Conservation (phyloP, 1,284 basidiomycete species). For the Irpex sp. region DNA sequence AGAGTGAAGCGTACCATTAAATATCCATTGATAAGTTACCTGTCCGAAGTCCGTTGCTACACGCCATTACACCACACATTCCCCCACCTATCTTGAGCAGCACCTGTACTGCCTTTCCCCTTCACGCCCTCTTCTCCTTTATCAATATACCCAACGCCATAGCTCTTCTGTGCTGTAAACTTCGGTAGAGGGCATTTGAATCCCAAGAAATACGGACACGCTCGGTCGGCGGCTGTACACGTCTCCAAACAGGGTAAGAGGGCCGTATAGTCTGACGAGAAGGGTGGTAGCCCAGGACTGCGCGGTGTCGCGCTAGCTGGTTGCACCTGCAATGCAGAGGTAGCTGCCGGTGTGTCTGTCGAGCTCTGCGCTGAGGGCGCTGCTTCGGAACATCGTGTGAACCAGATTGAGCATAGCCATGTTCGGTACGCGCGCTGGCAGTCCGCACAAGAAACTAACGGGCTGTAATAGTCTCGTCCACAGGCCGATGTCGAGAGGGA, state of each 20-base stretch:
- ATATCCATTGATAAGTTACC: neutral
- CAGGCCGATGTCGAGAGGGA: slow-evolving; percentile 72
- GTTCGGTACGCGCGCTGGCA: slow-evolving; percentile 73
- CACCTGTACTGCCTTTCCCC: slow-evolving; percentile 46
- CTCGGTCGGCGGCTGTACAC: slow-evolving; percentile 71
- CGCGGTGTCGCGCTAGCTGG: slow-evolving; percentile 36
- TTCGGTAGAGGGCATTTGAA: slow-evolving; percentile 66
- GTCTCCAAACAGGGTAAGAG: slow-evolving; percentile 77
- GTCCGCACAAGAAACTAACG: slow-evolving; percentile 71
- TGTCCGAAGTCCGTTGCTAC: neutral
- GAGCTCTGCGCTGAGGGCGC: slow-evolving; percentile 13
- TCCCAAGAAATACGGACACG: slow-evolving; percentile 70
- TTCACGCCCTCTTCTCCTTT: slow-evolving; percentile 43
- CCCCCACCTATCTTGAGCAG: slow-evolving; percentile 68
- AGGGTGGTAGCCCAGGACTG: slow-evolving; percentile 44
- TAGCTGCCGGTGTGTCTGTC: slow-evolving; percentile 17
- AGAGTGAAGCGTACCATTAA: neutral
- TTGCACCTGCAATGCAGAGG: slow-evolving; percentile 44
- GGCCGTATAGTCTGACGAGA: slow-evolving; percentile 46
- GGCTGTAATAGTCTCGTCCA: slow-evolving; percentile 79
- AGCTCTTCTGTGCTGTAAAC: slow-evolving; percentile 68
- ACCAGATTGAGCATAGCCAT: slow-evolving; percentile 74
- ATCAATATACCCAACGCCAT: slow-evolving; percentile 74
- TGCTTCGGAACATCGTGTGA: slow-evolving; percentile 68
- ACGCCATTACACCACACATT: slow-evolving; percentile 72